Evolutionary conservation across 2,329 filamentous ascomycete species (phyloP), one percentile per base, ranked within the genome.

Genomic region (Botrytis deweyae): DNA sequence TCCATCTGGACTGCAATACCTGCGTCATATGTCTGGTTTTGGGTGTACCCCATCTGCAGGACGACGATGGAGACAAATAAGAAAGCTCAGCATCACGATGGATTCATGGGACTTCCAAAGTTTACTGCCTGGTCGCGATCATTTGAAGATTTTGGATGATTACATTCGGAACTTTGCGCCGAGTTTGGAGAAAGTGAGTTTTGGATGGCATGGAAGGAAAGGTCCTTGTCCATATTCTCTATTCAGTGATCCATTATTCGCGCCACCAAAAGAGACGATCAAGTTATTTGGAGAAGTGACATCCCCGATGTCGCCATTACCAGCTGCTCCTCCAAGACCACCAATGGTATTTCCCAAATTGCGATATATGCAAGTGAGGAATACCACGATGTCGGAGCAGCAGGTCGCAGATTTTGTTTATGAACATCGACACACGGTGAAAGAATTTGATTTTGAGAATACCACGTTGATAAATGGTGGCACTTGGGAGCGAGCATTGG

Each of bases 401-500:
- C 93, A 96, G 81, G 88, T 97, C 74, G 87, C 89, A 62, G 85
- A 86, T 22, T 89, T 97, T 75, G 90, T 96, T 74, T 83, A 85
- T 68, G 84, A 85, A 20, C 93, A 97, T 82, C 87, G 89, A 44
- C 84, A 85, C 72, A 91, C 89, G 0, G 88, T 97, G 64, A 87
- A 88, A 76, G 92, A 95, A 80, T 93, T 95, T 80, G 91, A 94
- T 81, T 94, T 97, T 81, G 90, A 94, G 80, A 90, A 93, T 76
- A 90, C 95, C 29, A 85, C 88, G 44, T 87, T 97, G 62, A 86
- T 89, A 69, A 87, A 88, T 75, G 85, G 85, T 49, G 93, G 92
- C 42, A 91, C 86, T 73, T 97, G 93, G 93, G 92, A 96, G 74
- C 91, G 94, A 44, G 93, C 93, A 0, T 87, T 97, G n/a, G 88